phyloP scores from a whole-genome alignment of 176 grass and related monocot species.

The Triticum timopheevii region DNA sequence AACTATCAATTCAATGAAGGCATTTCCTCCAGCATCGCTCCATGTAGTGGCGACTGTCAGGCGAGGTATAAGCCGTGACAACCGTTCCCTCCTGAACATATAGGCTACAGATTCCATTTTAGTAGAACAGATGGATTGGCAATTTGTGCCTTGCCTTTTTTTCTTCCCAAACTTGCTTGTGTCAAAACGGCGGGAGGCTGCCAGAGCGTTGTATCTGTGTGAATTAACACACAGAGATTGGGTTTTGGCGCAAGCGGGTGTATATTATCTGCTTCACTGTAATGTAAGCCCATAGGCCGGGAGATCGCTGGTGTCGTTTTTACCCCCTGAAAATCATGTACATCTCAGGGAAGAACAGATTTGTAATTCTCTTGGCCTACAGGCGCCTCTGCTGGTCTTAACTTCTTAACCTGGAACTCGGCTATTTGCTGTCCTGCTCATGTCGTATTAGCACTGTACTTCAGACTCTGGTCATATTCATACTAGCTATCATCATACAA shows the following conservation, averaged over 20 bases:
- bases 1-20: too few relatives aligned
- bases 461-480: background rate
- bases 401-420: background rate
- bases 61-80: too few relatives aligned
- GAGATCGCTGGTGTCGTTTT: constrained; percentile 17
- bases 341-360: constrained; percentile 45
- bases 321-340: constrained; percentile 44
- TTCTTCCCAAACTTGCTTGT: background rate
- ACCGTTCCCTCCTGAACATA: too few relatives aligned
- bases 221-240: constrained; percentile 22
- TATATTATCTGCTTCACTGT: constrained; percentile 47
- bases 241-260: constrained; percentile 51
- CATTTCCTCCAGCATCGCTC: too few relatives aligned
- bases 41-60: too few relatives aligned
- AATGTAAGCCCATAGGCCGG: constrained; percentile 52
- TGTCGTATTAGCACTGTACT: background rate
- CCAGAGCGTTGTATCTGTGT: constrained; percentile 49
- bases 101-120: too few relatives aligned
- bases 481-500: too few relatives aligned
- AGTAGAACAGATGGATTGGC: too few relatives aligned
- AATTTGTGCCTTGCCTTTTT: too few relatives aligned
- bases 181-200: too few relatives aligned
- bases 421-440: background rate
- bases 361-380: constrained; percentile 38
- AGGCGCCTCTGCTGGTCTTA: constrained; percentile 24